Evolutionary conservation across 192 early-diverging fungal species (phyloP).

Genomic region (Coemansia sp.): DNA sequence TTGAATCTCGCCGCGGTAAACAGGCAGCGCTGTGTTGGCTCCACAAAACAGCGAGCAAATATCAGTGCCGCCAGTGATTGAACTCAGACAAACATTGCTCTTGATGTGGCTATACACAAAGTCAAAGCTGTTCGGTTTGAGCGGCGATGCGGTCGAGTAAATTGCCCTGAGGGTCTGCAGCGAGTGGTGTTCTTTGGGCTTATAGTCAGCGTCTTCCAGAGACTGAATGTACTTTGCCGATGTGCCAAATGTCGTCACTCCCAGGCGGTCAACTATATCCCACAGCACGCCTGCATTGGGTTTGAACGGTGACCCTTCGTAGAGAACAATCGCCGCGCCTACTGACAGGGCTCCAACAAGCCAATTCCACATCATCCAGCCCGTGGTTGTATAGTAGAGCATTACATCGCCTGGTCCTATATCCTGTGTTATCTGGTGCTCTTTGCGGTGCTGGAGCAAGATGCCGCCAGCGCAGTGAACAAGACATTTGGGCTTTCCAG

Average conservation of each 20-base stretch:
- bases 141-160: slow-evolving; percentile 92
- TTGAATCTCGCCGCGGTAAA: slow-evolving; percentile 94
- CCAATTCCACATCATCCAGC: slow-evolving; percentile 99
- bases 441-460: slow-evolving; percentile 91
- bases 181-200: slow-evolving; percentile 62
- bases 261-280: slow-evolving; percentile 72
- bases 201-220: slow-evolving; percentile 71
- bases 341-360: slow-evolving; percentile 76
- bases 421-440: slow-evolving; percentile 86
- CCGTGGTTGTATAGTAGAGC: slow-evolving; percentile 89
- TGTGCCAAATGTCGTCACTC: slow-evolving; percentile 87
- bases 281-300: slow-evolving; percentile 74
- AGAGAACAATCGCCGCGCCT: slow-evolving; percentile 79
- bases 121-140: slow-evolving; percentile 90
- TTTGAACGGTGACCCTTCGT: slow-evolving; percentile 94
- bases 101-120: slow-evolving; percentile 89
- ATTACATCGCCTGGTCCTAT: slow-evolving; percentile 72
- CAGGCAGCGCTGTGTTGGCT: slow-evolving; percentile 84
- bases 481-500: slow-evolving; percentile 94
- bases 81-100: slow-evolving; percentile 80
- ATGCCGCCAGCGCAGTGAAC: slow-evolving; percentile 91
- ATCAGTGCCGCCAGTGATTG: slow-evolving; percentile 97
- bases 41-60: slow-evolving; percentile 95
- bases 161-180: slow-evolving; percentile 70
- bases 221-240: slow-evolving; percentile 96